Base-by-base conservation (phyloP, 2,329 filamentous ascomycete species). In the Penicillium sp. region DNA sequence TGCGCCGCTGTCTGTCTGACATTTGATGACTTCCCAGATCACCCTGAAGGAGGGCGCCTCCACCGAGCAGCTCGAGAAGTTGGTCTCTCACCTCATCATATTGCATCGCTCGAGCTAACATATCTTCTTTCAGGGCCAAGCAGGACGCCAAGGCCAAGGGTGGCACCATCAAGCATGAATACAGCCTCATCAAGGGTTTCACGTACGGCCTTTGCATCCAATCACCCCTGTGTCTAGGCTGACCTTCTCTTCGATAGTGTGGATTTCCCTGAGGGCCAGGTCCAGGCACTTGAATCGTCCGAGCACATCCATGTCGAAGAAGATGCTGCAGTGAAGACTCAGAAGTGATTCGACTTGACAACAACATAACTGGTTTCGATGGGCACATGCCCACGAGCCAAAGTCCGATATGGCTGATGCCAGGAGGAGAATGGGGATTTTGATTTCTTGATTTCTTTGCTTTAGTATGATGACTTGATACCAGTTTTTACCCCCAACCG, bases 131-230 rank as follows among this genome's bases (percentile, higher is more conserved):
- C 60, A 89, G 86, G 42, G 85, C 86, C 51, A 95, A 95, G 82
- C 74, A 90, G 67, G 74, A 84, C 49, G 86, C 84, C 59, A 73
- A 68, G 50, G 78, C 85, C 34, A 81, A 91, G 66, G 91, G 91
- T 64, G 91, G 89, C 66, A 82, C 81, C 69, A 93, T 97, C 73
- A 81, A 74, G 45, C 83, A 93, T 60, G 87, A 93, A 68, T 95
- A 88, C 77, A 84, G 74, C 51, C 72, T 95, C 60, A 89, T 95
- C 78, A 94, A 91, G 75, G 90, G 86, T 48, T 96, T 96, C 75
- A 84, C 87, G 91, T 96, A 82, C 59, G 87, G 77, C 38, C 27
- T 22, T 47, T 27, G 24, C 24, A 11, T 23, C 20, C 20, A 8
- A n/a, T 11, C 2, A 24, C 10, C 24, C 22, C 10, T 6, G 5